These are phyloP conservation scores for Mallotus japonicus DNA, from an alignment of 441 rosid species.

Conservation along the genomic window DNA sequence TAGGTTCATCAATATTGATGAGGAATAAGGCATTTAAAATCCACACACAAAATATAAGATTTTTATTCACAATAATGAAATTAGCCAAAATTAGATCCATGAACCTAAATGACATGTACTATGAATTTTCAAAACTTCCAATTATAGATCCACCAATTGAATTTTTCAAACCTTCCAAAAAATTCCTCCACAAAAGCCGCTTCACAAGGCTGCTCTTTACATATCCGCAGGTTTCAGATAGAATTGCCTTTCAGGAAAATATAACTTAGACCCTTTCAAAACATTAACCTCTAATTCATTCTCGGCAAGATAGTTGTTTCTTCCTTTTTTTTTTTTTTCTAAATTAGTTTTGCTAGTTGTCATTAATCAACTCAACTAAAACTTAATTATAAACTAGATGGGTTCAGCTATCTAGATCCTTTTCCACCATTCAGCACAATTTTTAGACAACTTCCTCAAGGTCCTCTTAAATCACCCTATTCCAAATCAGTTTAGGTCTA, in stretches of 20 bases:
- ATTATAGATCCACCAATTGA: neutral
- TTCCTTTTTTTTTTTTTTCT: neutral
- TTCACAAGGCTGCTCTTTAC: neutral
- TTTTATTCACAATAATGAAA: neutral
- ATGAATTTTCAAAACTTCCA: neutral
- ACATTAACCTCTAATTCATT: neutral
- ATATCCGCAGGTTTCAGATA: neutral
- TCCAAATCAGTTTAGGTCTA: too few species aligned
- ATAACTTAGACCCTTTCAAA: neutral
- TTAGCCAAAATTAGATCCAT: neutral
- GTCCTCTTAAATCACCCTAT: too few species aligned
- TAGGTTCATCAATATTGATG: neutral
- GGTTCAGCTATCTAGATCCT: too few species aligned
- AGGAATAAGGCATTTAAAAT: neutral
- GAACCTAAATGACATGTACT: neutral
- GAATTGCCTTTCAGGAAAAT: neutral
- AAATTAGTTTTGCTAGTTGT: neutral
- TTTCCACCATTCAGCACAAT: too few species aligned
- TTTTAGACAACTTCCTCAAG: too few species aligned
- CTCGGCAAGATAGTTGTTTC: neutral
- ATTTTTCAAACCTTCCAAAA: neutral
- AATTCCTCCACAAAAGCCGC: neutral
- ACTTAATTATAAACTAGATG: too few species aligned
- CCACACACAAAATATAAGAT: neutral
- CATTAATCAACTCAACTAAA: too few species aligned